Evolutionary conservation across 129 eudicot genomes (phyloP).

Genomic region (Artemisia tridentata): DNA sequence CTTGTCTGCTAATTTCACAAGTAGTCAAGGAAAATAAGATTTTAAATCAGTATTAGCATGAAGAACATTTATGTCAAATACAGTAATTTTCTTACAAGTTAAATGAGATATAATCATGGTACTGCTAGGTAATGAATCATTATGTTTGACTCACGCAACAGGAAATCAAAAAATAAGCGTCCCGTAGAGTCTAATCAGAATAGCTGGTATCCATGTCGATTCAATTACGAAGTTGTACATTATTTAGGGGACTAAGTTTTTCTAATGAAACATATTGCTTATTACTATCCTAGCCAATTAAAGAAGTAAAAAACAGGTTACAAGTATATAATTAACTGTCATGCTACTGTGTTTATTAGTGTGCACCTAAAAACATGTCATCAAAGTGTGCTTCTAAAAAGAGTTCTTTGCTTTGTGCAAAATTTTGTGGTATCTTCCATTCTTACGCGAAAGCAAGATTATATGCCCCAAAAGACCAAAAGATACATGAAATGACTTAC

Average conservation of each 20-base stretch:
- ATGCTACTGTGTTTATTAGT: constrained; percentile 9
- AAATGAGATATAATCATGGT: constrained; percentile 13
- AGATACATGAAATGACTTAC: neutral
- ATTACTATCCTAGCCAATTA: constrained; percentile 3
- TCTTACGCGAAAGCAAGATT: constrained; percentile 12
- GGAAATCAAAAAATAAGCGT: neutral
- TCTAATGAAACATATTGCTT: constrained; percentile 1
- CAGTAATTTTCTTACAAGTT: constrained; percentile 5
- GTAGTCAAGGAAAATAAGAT: constrained; percentile 11
- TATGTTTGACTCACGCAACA: neutral
- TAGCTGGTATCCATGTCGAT: neutral
- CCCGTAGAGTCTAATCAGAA: constrained; percentile 5
- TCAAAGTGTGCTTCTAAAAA: neutral
- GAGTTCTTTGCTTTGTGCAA: neutral
- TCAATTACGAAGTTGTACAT: neutral
- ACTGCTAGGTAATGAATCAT: constrained; percentile 17
- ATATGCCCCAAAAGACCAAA: constrained; percentile 9
- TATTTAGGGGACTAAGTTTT: neutral
- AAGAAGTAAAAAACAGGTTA: neutral
- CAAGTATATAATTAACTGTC: neutral
- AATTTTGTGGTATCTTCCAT: constrained; percentile 11
- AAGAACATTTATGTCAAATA: neutral
- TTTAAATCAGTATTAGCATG: constrained; percentile 15
- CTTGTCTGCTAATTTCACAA: constrained; percentile 42
- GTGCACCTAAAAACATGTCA: constrained; percentile 16